Base-by-base conservation (phyloP, 2,329 filamentous ascomycete species). In the Cryphonectria naterciae region DNA sequence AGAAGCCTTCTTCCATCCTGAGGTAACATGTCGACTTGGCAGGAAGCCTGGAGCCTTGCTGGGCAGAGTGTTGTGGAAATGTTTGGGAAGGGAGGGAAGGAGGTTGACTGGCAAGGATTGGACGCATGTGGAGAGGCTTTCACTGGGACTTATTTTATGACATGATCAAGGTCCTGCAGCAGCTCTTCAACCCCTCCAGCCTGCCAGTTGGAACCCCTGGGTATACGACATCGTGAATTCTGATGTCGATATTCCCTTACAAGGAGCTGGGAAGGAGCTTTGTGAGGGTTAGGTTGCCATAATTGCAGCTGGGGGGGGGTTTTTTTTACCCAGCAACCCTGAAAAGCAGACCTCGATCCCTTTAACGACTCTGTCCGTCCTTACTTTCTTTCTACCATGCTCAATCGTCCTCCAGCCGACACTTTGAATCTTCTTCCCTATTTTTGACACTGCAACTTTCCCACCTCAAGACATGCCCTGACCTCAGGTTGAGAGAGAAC, bases 401-500 rank as follows among this genome's bases (percentile, higher is more conserved):
- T 19, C 46, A 39, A 61, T 7, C 17, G 19, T 35, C 58, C 7
- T 25, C 22, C 25, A 8, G 25, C 6, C 58, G 6, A 61, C 10
- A 22, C 58, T 19, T 37, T 61, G 32, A 41, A 15, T 13, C 8
- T 35, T 7, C 28, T 37, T n/a, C 66, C 56, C 6, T 41, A 15
- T 60, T 49, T 39, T 39, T 8, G 41, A 56, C 5, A 13, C 41
- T 10, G 37, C 39, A 22, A 25, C 39, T 22, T 28, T 46, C 4
- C 54, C 28, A 25, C 39, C 11, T 37, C 46, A 32, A 60, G 10
- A 8, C 19, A 35, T 62, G 66, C 52, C 25, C 32, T 22, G 32
- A 32, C 67, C 22, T 54, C 65, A 64, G 62, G 64, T 49, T 49
- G 56, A 63, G 67, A 43, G 39, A 43, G 39, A 37, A 52, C 39